Percentiles rank a stretch among this genome's conserved stretches.
These are phyloP conservation scores for Boletus reticulatus DNA, from an alignment of 768 basidiomycete genomes.

Conservation along the genomic window DNA sequence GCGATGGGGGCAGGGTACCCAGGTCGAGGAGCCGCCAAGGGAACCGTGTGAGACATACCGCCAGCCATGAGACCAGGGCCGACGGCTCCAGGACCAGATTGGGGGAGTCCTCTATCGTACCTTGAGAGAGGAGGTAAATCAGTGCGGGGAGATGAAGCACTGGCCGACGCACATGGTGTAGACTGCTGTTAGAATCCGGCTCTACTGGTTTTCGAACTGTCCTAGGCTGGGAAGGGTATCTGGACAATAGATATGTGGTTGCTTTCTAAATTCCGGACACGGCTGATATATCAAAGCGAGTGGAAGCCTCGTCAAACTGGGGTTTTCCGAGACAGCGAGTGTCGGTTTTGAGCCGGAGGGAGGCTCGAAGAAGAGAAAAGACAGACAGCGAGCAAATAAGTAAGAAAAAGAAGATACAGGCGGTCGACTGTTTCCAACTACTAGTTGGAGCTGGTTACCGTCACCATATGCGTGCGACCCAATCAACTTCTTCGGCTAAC, in stretches of 20 bases:
- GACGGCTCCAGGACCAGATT: slow-evolving; percentile 53
- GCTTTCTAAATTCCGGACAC: background rate
- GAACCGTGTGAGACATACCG: slow-evolving; percentile 31
- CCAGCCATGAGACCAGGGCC: slow-evolving; percentile 48
- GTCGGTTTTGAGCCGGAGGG: slow-evolving; percentile 8
- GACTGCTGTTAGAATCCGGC: slow-evolving; percentile 53
- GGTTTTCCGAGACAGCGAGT: slow-evolving; percentile 22
- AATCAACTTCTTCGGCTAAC: slow-evolving; percentile 19
- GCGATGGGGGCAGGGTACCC: slow-evolving; percentile 73
- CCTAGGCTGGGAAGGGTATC: slow-evolving; percentile 33
- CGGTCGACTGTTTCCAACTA: background rate
- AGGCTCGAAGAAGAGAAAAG: slow-evolving; percentile 8
- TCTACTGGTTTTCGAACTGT: slow-evolving; percentile 42
- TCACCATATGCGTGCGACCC: slow-evolving; percentile 13
- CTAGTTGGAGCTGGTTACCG: slow-evolving; percentile 17
- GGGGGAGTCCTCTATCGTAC: slow-evolving; percentile 56
- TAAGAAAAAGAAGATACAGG: background rate
- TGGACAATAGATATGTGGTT: background rate
- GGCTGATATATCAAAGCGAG: slow-evolving; percentile 26
- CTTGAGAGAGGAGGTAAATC: slow-evolving; percentile 33
- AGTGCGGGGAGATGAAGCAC: slow-evolving; percentile 5
- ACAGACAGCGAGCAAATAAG: background rate
- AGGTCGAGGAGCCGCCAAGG: slow-evolving; percentile 68
- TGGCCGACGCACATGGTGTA: slow-evolving; percentile 61
- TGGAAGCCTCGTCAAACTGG: slow-evolving; percentile 26